A percentile compares a stretch with the other conserved stretches of the same genome.
Conservation (phyloP, 106 monocot genomes). For the Narthecium ossifragum region DNA sequence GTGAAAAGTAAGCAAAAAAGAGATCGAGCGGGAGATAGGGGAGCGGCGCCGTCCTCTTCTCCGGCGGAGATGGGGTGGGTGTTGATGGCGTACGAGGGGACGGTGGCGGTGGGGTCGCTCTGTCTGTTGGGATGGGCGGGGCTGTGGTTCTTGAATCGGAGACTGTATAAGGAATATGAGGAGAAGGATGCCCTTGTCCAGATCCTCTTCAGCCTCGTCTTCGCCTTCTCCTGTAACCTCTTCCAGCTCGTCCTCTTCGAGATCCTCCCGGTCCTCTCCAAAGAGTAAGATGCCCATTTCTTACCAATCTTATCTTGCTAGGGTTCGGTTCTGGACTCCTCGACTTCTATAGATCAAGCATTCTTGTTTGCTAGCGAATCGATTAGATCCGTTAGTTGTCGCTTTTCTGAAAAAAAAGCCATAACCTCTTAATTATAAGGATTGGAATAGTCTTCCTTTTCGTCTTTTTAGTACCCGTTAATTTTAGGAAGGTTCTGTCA, state of each 20-base stretch:
- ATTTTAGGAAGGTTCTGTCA: too few relatives aligned
- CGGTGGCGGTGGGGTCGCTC: conserved; percentile 54
- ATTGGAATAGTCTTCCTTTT: neutral
- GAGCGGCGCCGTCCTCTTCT: neutral
- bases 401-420: too few relatives aligned
- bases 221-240: conserved; percentile 98
- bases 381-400: neutral
- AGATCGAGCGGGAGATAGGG: neutral
- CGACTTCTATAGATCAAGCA: too few relatives aligned
- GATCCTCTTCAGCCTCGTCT: conserved; percentile 93
- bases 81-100: conserved; percentile 49
- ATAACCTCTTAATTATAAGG: neutral
- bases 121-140: conserved; percentile 82
- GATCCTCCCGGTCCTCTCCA: conserved; percentile 93
- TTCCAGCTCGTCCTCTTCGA: conserved; percentile 98
- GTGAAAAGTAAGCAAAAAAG: neutral
- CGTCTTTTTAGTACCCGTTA: neutral
- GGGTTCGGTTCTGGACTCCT: too few relatives aligned
- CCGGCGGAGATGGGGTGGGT: conserved; percentile 47
- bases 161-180: conserved; percentile 97
- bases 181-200: conserved; percentile 95
- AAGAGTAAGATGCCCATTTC: conserved; percentile 49
- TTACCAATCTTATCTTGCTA: neutral
- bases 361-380: neutral
- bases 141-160: conserved; percentile 89